Evolutionary conservation across 148 eudicot species (phyloP), one percentile per base, ranked within the genome.

Genomic region (Chenopodium berlandieri): DNA sequence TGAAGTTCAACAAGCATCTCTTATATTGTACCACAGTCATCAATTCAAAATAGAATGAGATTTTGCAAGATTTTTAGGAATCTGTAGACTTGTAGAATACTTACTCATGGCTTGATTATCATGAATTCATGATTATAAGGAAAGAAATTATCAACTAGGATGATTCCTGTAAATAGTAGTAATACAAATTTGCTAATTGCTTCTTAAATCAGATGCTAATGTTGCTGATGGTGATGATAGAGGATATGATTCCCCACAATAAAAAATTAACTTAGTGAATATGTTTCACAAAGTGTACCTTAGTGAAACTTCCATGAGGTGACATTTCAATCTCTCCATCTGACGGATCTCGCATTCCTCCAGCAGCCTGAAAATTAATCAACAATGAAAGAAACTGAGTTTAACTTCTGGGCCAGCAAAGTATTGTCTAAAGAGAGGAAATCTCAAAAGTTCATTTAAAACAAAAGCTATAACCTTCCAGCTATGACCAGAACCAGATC

Each of bases 251-350:
- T 5, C 20, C 20, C 37, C 25, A 27, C 65, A 50, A 25, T 50
- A 56, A 31, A 13, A 12, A 75, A 75, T 1, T 30, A 75, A 31
- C 34, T 31, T 40, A 40, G 44, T 40, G 7, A 40, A 40, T 40
- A 40, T 40, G 44, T 40, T 40, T 40, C n/a, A 54, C 37, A 56
- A 34, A 67, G 23, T 20, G 78, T 86, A 94, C 97, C 91, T 90
- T 92, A 11, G 93, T 92, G 78, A 92, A 94, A 69, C 92, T 92
- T 78, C 92, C 86, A 56, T 88, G 90, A 52, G 90, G 90, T 63
- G 95, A 89, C 56, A 73, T 75, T 68, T 78, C 75, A 34, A 65
- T 73, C 83, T 94, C 95, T 40, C 79, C 80, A n/a, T 82, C 69
- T n/a, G 80, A 75, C 48, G 92, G 91, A 13, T 86, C 85, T 84